Conservation (phyloP, 2,329 filamentous ascomycete genomes). For the Hypomyces rosellus region DNA sequence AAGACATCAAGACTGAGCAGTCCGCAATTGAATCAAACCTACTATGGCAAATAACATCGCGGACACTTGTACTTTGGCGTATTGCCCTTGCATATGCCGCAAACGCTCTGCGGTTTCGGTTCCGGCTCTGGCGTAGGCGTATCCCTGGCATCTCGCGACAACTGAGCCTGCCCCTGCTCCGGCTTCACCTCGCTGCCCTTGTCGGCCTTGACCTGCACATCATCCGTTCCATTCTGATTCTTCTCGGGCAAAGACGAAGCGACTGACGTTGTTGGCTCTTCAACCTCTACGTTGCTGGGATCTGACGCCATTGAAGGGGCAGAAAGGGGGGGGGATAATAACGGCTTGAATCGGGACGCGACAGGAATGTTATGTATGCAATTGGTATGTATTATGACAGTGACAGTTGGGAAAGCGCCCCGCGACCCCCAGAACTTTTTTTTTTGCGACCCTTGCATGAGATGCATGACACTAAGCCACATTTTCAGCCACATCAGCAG, state of each 20-base stretch:
- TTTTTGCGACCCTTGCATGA: not conserved
- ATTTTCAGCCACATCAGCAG: not conserved
- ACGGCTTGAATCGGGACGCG: not conserved
- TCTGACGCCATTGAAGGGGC: not conserved
- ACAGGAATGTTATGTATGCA: too few species aligned
- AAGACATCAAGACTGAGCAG: not conserved
- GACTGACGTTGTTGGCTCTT: not conserved
- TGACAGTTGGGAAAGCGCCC: not conserved
- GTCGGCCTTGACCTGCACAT: not conserved
- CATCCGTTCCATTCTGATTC: not conserved
- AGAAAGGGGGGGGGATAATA: too few species aligned
- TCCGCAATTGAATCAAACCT: conserved; percentile 22
- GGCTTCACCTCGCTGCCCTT: not conserved
- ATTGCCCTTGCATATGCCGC: conserved; percentile 46
- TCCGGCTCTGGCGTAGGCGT: not conserved
- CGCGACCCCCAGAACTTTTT: not conserved
- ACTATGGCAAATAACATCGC: conserved; percentile 54
- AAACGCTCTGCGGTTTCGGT: conserved; percentile 22
- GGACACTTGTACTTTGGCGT: conserved; percentile 58
- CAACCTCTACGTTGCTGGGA: not conserved
- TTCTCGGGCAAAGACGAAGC: not conserved
- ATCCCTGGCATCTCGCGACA: not conserved
- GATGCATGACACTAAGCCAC: too few species aligned
- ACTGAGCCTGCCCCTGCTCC: not conserved
- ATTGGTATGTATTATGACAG: not conserved